Conservation (phyloP, 2,329 filamentous ascomycete species). For the Verticillium klebahnii region DNA sequence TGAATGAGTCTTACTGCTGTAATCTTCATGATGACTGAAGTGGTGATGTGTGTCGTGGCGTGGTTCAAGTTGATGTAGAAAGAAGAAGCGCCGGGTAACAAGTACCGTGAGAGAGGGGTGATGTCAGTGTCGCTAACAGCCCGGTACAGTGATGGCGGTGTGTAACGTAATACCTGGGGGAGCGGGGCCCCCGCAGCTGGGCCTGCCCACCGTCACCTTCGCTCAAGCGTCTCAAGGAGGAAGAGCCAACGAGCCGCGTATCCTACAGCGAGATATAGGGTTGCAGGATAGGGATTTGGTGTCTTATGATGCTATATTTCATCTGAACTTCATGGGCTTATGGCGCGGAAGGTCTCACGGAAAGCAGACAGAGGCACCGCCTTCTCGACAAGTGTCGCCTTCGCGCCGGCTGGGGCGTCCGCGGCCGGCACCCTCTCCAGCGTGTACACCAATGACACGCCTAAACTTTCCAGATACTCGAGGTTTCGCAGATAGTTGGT, state of each 20-base stretch:
- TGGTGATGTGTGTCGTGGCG: background rate
- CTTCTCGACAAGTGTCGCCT: conserved; percentile 35
- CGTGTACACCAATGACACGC: conserved; percentile 60
- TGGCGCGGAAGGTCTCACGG: conserved; percentile 19
- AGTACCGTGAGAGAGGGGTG: background rate
- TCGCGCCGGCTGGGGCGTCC: conserved; percentile 13
- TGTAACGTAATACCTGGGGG: too few relatives aligned
- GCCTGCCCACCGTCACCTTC: too few relatives aligned
- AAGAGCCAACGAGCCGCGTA: too few relatives aligned
- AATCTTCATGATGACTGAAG: background rate
- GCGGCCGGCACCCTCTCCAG: conserved; percentile 33
- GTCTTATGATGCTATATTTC: background rate
- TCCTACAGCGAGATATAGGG: background rate
- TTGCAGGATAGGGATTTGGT: background rate
- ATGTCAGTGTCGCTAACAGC: background rate
- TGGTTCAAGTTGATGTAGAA: background rate
- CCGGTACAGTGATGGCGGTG: background rate
- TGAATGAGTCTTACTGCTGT: background rate
- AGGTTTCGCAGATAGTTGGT: conserved; percentile 73
- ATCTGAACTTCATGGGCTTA: background rate
- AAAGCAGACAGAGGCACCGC: conserved; percentile 38
- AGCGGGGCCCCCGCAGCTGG: too few relatives aligned
- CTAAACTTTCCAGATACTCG: conserved; percentile 63
- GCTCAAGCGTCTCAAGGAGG: too few relatives aligned
- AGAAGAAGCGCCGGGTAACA: background rate